phyloP scores from a whole-genome alignment of 108 stramenopile species.

The Nitzschia sp. region DNA sequence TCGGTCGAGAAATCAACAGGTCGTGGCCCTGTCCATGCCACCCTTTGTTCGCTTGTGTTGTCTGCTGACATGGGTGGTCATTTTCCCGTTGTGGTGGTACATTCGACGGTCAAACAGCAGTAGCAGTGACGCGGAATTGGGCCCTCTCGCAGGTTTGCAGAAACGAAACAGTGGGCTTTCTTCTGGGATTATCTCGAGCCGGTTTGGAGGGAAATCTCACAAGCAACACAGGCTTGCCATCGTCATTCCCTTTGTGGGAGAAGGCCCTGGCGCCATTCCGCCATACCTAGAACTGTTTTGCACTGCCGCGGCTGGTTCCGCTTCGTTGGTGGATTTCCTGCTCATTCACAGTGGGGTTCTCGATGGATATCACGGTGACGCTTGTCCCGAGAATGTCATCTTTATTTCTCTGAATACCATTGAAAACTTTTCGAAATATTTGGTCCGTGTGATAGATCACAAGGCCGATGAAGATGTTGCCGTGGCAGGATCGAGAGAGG shows the following conservation, averaged over 20 bases:
- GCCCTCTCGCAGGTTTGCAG: not conserved
- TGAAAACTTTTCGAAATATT: slow-evolving; percentile 38
- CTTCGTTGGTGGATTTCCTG: slow-evolving; percentile 71
- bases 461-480: slow-evolving; percentile 36
- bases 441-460: slow-evolving; percentile 53
- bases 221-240: slow-evolving; percentile 61
- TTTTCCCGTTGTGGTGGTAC: slow-evolving; percentile 1
- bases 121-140: not conserved
- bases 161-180: not conserved
- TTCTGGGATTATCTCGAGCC: not conserved
- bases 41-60: slow-evolving; percentile 9
- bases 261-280: slow-evolving; percentile 63
- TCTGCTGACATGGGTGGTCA: not conserved
- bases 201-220: slow-evolving; percentile 9
- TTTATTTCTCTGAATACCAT: slow-evolving; percentile 60
- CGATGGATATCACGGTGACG: slow-evolving; percentile 22
- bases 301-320: slow-evolving; percentile 69
- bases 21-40: slow-evolving; percentile 12
- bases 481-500: slow-evolving; percentile 20
- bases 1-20: not conserved
- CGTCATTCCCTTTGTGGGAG: slow-evolving; percentile 73
- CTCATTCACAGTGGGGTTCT: slow-evolving; percentile 83
- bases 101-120: not conserved
- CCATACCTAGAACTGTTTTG: slow-evolving; percentile 84
- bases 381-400: slow-evolving; percentile 61